Percentiles rank a stretch among this genome's conserved stretches.
These are phyloP conservation scores for Ricinus communis DNA, from an alignment of 345 rosid species.

Conservation along the genomic window DNA sequence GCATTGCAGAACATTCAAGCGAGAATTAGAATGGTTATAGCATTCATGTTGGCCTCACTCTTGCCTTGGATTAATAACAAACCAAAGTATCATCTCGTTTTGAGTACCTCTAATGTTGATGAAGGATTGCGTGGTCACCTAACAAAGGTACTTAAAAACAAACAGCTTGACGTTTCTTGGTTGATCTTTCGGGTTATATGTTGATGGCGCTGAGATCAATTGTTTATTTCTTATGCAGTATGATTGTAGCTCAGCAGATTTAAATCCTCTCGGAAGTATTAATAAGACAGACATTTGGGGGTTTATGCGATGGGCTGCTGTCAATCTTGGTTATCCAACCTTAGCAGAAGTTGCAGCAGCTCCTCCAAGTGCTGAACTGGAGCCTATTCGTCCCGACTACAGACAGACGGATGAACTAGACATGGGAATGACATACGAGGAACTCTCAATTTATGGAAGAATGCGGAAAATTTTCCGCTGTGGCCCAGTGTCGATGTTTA, in stretches of 20 bases:
- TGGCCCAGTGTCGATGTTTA: conserved; percentile 98
- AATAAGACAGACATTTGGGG: too few species aligned
- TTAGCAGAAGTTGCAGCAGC: too few species aligned
- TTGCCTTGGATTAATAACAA: conserved; percentile 96
- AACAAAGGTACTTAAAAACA: conserved; percentile 33
- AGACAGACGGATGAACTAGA: conserved; percentile 94
- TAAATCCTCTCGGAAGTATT: too few species aligned
- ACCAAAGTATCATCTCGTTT: conserved; percentile 87
- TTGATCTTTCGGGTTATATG: too few species aligned
- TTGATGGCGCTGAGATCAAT: neutral
- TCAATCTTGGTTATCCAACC: too few species aligned
- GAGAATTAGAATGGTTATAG: conserved; percentile 94
- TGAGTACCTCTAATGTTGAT: conserved; percentile 95
- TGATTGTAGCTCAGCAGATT: too few species aligned
- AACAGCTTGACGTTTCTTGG: too few species aligned
- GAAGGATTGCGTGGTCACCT: conserved; percentile 95
- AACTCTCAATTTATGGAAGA: conserved; percentile 91
- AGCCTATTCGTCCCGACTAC: too few species aligned
- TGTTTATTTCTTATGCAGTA: too few species aligned
- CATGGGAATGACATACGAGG: conserved; percentile 99
- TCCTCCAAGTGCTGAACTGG: too few species aligned
- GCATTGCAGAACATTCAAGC: conserved; percentile 99
- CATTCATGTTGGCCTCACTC: conserved; percentile 90
- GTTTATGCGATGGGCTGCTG: too few species aligned
- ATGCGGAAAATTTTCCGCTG: conserved; percentile 85